Evolutionary conservation across 192 early-diverging fungal genomes (phyloP), one percentile per base, ranked within the genome.

Genomic region (Backusella macrospora): DNA sequence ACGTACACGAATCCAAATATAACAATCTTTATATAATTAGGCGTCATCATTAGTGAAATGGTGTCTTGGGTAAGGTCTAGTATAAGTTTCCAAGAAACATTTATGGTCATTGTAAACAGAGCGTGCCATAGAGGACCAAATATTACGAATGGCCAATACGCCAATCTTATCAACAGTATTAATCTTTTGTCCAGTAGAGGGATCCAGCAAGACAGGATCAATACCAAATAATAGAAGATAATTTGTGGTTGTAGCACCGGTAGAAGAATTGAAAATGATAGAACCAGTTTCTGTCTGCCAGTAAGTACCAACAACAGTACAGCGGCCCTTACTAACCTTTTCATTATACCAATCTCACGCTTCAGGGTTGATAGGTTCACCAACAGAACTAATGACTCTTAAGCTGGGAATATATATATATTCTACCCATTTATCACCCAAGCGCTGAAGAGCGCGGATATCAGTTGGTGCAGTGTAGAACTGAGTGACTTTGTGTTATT

Each of bases 381-480:
- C 96, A 9, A 97, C 96, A 15, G 94, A 92, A 62, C 96, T 95
- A 21, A 98, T 89, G 40, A 97, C 91, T 72, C 95, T 90, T 63
- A 98, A 89, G n/a, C 90, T 88, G 47, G 88, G 89, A 49, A 98
- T 85, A 67, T 94, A 89, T 85, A 92, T 90, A 45, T 85, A 83
- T 62, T 88, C 86, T 47, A 98, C 89, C 82, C 84, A 86, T 13
- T 90, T 79, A 70, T 95, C 90, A 78, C 95, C 96, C 34, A 94
- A 81, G 46, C 95, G 88, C 40, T 94, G 91, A 71, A 98, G 88
- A 15, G 96, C 93, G 62, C 96, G 92, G 77, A 98, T 97, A 70
- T 96, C 96, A 26, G 96, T 98, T 48, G 96, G 96, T 2, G 96
- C 96, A 29, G 96, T 98, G 87, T 98, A 98, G 81, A 98, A 96